phyloP scores from a whole-genome alignment of 345 rosid species.

The Hevea brasiliensis region DNA sequence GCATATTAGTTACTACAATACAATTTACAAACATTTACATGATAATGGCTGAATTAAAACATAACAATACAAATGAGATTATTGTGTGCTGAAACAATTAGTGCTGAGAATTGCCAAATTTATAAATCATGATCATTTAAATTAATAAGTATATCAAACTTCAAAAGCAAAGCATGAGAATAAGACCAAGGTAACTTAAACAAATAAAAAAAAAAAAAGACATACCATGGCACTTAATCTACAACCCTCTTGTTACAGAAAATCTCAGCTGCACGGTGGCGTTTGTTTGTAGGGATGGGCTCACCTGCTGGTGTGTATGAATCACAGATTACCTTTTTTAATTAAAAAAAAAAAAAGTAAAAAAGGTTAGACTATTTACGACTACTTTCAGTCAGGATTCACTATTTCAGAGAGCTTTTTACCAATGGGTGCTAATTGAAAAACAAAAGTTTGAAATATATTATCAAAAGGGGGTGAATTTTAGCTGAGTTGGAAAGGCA shows the following conservation, averaged over 20 bases:
- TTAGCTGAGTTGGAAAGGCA: too few species aligned
- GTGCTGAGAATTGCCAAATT: background rate
- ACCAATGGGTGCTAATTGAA: too few species aligned
- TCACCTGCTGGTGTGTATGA: constrained; percentile 92
- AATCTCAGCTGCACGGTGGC: constrained; percentile 78
- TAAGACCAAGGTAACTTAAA: background rate
- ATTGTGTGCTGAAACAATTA: background rate
- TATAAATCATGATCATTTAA: background rate
- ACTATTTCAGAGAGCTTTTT: background rate
- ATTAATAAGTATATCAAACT: background rate
- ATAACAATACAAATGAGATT: background rate
- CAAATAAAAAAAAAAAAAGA: constrained; percentile 16
- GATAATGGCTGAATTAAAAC: background rate
- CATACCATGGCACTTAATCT: constrained; percentile 78
- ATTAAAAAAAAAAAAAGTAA: constrained; percentile 17
- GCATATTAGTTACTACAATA: background rate
- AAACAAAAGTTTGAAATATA: too few species aligned
- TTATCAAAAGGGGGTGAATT: too few species aligned
- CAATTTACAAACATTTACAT: background rate
- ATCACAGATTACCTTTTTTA: constrained; percentile 78
- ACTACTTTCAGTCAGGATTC: background rate
- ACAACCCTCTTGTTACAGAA: constrained; percentile 68
- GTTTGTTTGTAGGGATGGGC: constrained; percentile 98
- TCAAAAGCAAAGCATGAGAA: constrained; percentile 8
- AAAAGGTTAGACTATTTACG: background rate